Conservation (phyloP, 2,329 filamentous ascomycete species). For the Coniochaeta prunicola region DNA sequence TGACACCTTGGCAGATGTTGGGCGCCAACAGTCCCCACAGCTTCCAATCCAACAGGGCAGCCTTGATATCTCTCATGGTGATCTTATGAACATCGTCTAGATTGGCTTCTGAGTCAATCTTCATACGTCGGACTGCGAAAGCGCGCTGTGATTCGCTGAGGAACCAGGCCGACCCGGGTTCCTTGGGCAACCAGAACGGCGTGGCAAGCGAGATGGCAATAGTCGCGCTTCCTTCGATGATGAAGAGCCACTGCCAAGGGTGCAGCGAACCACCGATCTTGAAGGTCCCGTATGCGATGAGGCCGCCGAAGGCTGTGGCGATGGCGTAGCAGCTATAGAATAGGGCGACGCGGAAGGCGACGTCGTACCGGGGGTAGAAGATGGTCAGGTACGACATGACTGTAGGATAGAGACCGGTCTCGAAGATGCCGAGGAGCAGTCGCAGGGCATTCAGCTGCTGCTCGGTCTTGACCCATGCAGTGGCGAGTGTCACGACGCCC, state of each 20-base stretch:
- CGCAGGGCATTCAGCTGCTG: constrained; percentile 1
- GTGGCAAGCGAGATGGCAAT: constrained; percentile 13
- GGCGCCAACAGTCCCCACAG: constrained; percentile 3
- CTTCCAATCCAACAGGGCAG: constrained; percentile 6
- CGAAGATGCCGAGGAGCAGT: constrained; percentile 1
- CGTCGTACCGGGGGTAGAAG: constrained; percentile 25
- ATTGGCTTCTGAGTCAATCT: constrained; percentile 3
- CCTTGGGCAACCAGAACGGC: constrained; percentile 16
- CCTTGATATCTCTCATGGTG: constrained; percentile 4
- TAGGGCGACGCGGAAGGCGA: constrained; percentile 20
- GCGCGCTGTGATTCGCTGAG: constrained; percentile 18
- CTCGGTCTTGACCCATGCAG: constrained; percentile 9
- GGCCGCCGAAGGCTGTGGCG: constrained; percentile 23
- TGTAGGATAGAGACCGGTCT: constrained; percentile 28
- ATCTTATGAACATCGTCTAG: constrained; percentile 3
- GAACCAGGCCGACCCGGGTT: constrained; percentile 18
- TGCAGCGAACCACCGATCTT: constrained; percentile 16
- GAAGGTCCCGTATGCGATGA: constrained; percentile 24
- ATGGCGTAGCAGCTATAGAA: constrained; percentile 24
- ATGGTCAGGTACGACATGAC: constrained; percentile 23
- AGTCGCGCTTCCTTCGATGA: constrained; percentile 12
- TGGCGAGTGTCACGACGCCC: constrained; percentile 18
- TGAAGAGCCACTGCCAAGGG: constrained; percentile 25
- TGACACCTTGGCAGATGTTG: constrained; percentile 6
- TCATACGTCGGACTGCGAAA: constrained; percentile 3